Conservation (phyloP, 768 basidiomycete species). For the Panus rudis region DNA sequence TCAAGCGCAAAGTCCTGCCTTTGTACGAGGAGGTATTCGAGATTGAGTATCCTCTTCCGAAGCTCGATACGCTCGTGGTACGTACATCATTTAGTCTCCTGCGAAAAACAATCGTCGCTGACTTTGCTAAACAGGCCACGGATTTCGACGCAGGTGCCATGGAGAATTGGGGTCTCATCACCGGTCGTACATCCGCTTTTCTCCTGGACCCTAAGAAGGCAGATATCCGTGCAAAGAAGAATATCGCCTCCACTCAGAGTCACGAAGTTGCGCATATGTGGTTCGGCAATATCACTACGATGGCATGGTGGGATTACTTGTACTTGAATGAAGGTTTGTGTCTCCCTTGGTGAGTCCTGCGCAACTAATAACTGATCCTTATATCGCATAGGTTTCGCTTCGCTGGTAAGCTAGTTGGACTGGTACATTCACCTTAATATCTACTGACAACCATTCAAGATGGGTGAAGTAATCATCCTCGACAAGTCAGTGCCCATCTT, state of each 20-base stretch:
- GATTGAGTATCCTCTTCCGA: constrained; percentile 87
- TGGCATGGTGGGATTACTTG: constrained; percentile 89
- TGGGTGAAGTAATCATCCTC: constrained; percentile 83
- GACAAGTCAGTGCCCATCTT: constrained; percentile 34
- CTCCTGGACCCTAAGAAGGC: constrained; percentile 71
- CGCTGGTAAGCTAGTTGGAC: constrained; percentile 45
- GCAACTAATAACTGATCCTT: background rate
- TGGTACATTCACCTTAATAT: background rate
- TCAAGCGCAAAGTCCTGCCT: constrained; percentile 75
- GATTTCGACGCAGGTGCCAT: constrained; percentile 92
- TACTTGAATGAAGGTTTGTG: constrained; percentile 67
- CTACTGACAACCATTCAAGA: constrained; percentile 34
- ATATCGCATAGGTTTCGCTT: constrained; percentile 71
- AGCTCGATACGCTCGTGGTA: constrained; percentile 85
- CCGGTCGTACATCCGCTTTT: constrained; percentile 77
- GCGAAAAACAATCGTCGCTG: constrained; percentile 12
- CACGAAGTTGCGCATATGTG: constrained; percentile 89
- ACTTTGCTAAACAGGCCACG: constrained; percentile 33
- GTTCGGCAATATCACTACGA: constrained; percentile 91
- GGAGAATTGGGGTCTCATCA: constrained; percentile 96
- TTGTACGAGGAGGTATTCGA: constrained; percentile 92
- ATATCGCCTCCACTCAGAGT: constrained; percentile 68
- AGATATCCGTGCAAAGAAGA: constrained; percentile 69
- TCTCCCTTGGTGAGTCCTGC: background rate
- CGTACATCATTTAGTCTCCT: constrained; percentile 16